Base-by-base conservation (phyloP, 1,284 basidiomycete genomes). In the Trichosporon ovoides region DNA sequence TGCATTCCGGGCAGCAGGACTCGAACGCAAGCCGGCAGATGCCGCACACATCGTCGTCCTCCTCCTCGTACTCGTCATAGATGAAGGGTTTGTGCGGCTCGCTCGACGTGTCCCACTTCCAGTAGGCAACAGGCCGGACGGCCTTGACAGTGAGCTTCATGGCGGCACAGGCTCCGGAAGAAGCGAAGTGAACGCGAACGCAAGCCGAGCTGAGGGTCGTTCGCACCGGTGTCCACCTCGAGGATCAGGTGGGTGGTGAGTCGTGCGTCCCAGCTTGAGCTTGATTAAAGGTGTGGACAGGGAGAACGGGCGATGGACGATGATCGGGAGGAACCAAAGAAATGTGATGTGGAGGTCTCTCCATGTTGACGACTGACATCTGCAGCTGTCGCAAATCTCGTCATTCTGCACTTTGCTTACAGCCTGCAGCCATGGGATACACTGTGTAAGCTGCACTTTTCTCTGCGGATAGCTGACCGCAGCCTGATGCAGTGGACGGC, bases 1-100 rank as follows among this genome's bases (percentile, higher is more conserved):
- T 94, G 78, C 93, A 97, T 4, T 87, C 84, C 5, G 93, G 91
- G 78, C 93, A 96, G 67, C 90, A 93, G 0, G 87, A 89, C 73
- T 97, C 93, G 69, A 87, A 96, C 0, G 91, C 85, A 6, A 91
- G 86, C 49, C 91, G 85, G 76, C 93, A 96, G 64, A 96, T 96
- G 7, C 93, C 93, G 75, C 93, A 97, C 14, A 95, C 88, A 66
- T 95, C 91, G 52, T 85, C 88, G 46, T 90, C 88, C 40, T 84
- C 84, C 52, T 88, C 85, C 7, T 80, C 79, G 53, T 84, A 84
- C 10, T 83, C 82, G 11, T 84, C 82, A 46, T 53, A 53, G 48
- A 67, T 61, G 56, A 69, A 71, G 16, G 72, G 66, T 52, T 77
- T 71, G 64, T 74, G 71, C 7, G 69, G 66, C 52, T 75, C 72